Percentiles rank a stretch among this genome's conserved stretches.
These are phyloP conservation scores for Leishmania turanica DNA, from an alignment of 208 protist species.

Conservation along the genomic window DNA sequence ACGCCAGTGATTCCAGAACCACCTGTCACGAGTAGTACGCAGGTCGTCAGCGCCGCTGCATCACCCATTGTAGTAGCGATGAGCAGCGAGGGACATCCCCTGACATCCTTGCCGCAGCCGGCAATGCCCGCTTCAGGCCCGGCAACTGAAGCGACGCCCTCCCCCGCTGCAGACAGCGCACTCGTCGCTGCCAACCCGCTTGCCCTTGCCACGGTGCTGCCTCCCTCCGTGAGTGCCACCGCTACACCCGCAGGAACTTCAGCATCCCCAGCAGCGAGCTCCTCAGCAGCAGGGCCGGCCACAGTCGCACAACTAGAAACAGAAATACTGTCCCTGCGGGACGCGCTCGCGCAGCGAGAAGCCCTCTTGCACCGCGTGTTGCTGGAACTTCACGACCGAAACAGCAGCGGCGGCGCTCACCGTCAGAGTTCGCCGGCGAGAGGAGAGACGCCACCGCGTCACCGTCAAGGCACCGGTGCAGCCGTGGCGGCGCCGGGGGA, in stretches of 20 bases:
- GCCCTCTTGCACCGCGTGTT: slow-evolving; percentile 31
- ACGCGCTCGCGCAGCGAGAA: slow-evolving; percentile 33
- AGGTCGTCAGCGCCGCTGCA: neutral
- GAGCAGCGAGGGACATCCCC: slow-evolving; percentile 22
- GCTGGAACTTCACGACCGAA: slow-evolving; percentile 15
- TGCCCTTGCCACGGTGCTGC: neutral
- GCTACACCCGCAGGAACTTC: neutral
- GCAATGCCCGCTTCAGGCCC: neutral
- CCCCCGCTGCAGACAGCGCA: neutral
- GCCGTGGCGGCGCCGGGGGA: slow-evolving; percentile 6
- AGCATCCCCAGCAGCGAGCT: neutral
- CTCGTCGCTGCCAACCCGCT: neutral
- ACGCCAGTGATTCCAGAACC: neutral
- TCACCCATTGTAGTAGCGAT: slow-evolving; percentile 27
- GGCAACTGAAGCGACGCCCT: neutral
- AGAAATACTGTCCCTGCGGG: slow-evolving; percentile 20
- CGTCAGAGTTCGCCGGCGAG: neutral
- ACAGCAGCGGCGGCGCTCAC: neutral
- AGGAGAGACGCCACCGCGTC: neutral
- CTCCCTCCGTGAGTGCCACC: slow-evolving; percentile 1
- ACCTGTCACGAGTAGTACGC: neutral
- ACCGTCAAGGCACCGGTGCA: neutral
- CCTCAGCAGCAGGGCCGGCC: neutral
- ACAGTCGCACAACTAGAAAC: neutral
- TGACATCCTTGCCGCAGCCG: neutral